phyloP scores from a whole-genome alignment of 192 early-diverging fungal genomes.

The Globomyces pollinis-pini region DNA sequence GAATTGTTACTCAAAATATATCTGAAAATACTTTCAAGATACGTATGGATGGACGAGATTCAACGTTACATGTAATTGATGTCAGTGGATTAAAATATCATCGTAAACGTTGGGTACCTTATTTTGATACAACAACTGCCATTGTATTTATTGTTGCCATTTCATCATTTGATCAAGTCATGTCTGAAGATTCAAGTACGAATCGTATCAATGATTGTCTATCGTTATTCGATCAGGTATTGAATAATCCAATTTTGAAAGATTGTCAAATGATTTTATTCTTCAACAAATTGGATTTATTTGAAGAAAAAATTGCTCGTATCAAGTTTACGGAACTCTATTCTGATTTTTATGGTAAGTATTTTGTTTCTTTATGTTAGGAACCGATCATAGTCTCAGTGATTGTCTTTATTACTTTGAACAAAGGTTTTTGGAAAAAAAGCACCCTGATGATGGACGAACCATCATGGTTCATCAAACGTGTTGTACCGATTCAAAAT shows the following conservation, averaged over 20 bases:
- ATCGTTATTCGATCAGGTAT: conserved; percentile 1
- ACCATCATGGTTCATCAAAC: neutral
- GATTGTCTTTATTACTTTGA: neutral
- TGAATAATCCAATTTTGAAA: conserved; percentile 1
- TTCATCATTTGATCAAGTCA: conserved; percentile 1
- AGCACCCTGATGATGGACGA: neutral
- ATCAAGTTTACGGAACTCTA: neutral
- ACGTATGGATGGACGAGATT: conserved; percentile 30
- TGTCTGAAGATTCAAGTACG: neutral
- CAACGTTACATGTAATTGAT: conserved; percentile 52
- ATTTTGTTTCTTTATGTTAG: neutral
- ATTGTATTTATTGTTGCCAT: conserved; percentile 9
- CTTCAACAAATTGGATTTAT: conserved; percentile 11
- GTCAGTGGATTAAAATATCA: conserved; percentile 63
- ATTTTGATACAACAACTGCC: conserved; percentile 59
- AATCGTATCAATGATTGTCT: conserved; percentile 9
- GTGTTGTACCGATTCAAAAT: conserved; percentile 6
- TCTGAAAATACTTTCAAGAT: conserved; percentile 53
- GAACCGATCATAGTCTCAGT: neutral
- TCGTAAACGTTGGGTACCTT: conserved; percentile 52
- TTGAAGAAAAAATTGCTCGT: neutral
- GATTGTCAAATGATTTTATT: conserved; percentile 10
- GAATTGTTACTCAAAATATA: conserved; percentile 63
- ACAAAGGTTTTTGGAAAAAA: conserved; percentile 1
- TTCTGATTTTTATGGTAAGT: conserved; percentile 2